Evolutionary conservation across 164 flowering plant species (phyloP).

Genomic region (Magnolia sinica): DNA sequence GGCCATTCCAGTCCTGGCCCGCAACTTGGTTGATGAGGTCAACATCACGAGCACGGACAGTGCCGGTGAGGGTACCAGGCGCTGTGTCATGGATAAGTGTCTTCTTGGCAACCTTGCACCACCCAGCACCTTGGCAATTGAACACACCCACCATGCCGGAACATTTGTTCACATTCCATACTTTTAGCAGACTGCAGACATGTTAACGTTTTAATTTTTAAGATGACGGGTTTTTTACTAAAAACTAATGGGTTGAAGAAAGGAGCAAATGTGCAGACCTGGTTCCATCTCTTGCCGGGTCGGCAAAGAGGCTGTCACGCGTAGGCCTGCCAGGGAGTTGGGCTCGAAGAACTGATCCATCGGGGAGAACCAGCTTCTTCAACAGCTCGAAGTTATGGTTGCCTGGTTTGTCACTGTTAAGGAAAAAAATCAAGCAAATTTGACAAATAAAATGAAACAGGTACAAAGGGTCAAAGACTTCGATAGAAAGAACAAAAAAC

Average conservation of each 20-base stretch:
- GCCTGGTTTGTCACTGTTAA: constrained; percentile 58
- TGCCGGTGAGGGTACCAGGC: constrained; percentile 75
- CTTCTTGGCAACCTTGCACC: constrained; percentile 81
- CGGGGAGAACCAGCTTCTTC: constrained; percentile 91
- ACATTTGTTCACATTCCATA: constrained; percentile 88
- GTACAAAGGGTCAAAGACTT: not conserved
- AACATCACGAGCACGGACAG: constrained; percentile 63
- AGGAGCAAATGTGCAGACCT: constrained; percentile 41
- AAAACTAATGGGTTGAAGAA: not conserved
- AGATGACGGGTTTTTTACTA: not conserved
- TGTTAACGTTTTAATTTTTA: not conserved
- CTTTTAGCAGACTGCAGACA: constrained; percentile 73
- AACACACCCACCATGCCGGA: constrained; percentile 91
- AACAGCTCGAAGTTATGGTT: constrained; percentile 82
- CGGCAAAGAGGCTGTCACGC: constrained; percentile 77
- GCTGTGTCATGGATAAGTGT: constrained; percentile 77
- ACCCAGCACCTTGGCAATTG: constrained; percentile 99
- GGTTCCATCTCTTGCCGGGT: constrained; percentile 90
- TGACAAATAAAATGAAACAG: not conserved
- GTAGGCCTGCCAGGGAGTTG: constrained; percentile 91
- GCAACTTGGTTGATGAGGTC: constrained; percentile 60
- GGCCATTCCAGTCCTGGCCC: constrained; percentile 70
- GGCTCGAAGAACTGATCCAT: constrained; percentile 95
- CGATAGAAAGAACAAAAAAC: too few species aligned
- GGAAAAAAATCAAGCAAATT: not conserved